Base-by-base conservation (phyloP, 2,329 filamentous ascomycete species). In the Colletotrichum sp. region DNA sequence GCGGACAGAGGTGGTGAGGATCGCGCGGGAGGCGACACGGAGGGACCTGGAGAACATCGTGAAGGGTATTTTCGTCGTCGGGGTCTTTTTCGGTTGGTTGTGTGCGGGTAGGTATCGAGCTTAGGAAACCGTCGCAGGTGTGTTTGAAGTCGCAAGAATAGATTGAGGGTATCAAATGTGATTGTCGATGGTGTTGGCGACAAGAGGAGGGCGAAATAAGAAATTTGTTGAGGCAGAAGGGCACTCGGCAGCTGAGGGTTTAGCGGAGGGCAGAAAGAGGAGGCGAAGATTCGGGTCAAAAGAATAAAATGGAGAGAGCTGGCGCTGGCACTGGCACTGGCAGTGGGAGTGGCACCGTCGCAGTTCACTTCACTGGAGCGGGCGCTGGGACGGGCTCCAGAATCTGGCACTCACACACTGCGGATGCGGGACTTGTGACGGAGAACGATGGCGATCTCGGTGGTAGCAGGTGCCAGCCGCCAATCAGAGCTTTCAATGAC, bases 31-130 rank as follows among this genome's bases (percentile, higher is more conserved):
- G 79, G 83, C 82, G 74, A 83, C 83, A 78, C 85, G 84, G 76
- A 86, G 82, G 78, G 86, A 85, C 84, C 87, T 85, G 78, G 88
- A 88, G 75, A 89, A 81, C 88, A 89, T 89, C 73, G 80, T 70
- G 65, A 38, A 28, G 32, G 36, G 62, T 67, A 64, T 55, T 24
- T 13, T 12, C 34, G 70, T 34, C 70, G 36, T 26, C 32, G 36
- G 34, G 6, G 15, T 64, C 24, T 28, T 38, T 6, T 64, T 36
- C 30, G 26, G 56, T 62, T 36, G 28, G 58, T 15, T 21, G 65
- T 61, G 52, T 15, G 48, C 62, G 26, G 32, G 13, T 61, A 24
- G 65, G 58, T 38, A 30, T 75, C 64, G 43, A 76, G 58, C 38
- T 69, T 66, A 43, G 34, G 71, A 3, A 8, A 12, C 60, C 65